phyloP scores from a whole-genome alignment of 352 stramenopile species.

The Plasmopara viticola region DNA sequence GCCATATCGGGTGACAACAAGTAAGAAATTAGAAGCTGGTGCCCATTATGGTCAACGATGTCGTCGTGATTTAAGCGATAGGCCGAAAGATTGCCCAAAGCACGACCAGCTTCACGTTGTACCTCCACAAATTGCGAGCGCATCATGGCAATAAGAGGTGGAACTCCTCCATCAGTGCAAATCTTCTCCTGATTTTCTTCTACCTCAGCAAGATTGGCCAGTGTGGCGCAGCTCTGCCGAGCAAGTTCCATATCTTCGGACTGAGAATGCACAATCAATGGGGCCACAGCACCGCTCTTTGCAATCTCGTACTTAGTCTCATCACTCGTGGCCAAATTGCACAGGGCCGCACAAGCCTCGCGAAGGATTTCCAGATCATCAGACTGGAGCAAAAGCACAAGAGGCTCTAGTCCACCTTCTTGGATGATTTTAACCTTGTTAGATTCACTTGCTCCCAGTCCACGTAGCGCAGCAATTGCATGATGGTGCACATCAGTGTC shows the following conservation, averaged over 20 bases:
- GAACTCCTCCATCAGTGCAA: conserved; percentile 86
- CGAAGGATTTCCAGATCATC: conserved; percentile 91
- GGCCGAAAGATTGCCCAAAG: conserved; percentile 91
- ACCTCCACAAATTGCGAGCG: conserved; percentile 93
- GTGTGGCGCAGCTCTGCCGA: conserved; percentile 85
- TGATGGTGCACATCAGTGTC: conserved; percentile 94
- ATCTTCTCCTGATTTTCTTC: conserved; percentile 94
- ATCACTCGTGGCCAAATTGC: conserved; percentile 92
- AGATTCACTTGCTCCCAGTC: conserved; percentile 83
- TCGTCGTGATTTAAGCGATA: conserved; percentile 85
- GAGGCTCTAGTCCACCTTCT: conserved; percentile 91
- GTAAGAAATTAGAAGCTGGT: conserved; percentile 94
- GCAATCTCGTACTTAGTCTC: conserved; percentile 97
- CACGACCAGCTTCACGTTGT: conserved; percentile 85
- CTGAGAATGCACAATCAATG: conserved; percentile 88
- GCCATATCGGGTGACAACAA: conserved; percentile 91
- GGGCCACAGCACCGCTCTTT: conserved; percentile 88
- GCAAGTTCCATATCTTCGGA: conserved; percentile 92
- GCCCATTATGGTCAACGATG: conserved; percentile 88
- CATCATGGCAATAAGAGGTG: conserved; percentile 92
- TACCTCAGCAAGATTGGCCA: conserved; percentile 94
- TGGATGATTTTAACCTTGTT: conserved; percentile 97
- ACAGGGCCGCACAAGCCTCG: conserved; percentile 91
- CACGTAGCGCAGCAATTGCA: conserved; percentile 89
- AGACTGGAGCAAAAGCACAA: conserved; percentile 86